Evolutionary conservation across 2,329 filamentous ascomycete genomes (phyloP).

Genomic region (Fusarium goolgardi): DNA sequence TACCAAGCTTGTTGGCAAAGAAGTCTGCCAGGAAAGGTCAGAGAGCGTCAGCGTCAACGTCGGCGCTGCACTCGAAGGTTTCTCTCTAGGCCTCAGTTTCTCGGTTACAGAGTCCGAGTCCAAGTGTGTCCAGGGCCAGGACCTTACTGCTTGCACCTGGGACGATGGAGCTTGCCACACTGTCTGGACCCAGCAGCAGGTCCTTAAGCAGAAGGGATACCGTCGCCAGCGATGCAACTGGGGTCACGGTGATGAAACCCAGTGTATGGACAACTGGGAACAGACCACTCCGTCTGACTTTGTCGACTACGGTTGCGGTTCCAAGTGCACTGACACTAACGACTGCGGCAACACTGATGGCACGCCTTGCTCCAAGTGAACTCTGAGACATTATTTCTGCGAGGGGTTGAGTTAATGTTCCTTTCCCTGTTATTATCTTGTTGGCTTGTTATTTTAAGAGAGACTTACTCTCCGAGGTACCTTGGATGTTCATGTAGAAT

Average conservation of each 20-base stretch:
- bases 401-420: no score
- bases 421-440: not conserved
- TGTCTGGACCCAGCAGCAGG: slow-evolving; percentile 25
- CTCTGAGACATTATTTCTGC: accelerated
- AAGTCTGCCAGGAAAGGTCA: slow-evolving; percentile 15
- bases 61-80: not conserved
- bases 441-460: not conserved
- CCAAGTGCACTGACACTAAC: slow-evolving; percentile 15
- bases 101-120: not conserved
- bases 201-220: slow-evolving; percentile 15
- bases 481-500: no score
- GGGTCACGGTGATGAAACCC: slow-evolving; percentile 12
- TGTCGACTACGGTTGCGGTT: slow-evolving; percentile 12
- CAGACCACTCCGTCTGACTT: slow-evolving; percentile 21
- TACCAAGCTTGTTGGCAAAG: slow-evolving; percentile 3
- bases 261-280: slow-evolving; percentile 23
- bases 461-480: not conserved
- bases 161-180: slow-evolving; percentile 15
- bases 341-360: not conserved
- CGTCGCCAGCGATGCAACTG: slow-evolving; percentile 19
- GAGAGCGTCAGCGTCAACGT: slow-evolving; percentile 1
- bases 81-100: not conserved
- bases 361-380: not conserved
- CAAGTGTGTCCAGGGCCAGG: slow-evolving; percentile 6
- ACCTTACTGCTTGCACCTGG: slow-evolving; percentile 11